These are phyloP conservation scores for Rhodotorula diobovata DNA, from an alignment of 768 basidiomycete genomes.

Conservation along the genomic window DNA sequence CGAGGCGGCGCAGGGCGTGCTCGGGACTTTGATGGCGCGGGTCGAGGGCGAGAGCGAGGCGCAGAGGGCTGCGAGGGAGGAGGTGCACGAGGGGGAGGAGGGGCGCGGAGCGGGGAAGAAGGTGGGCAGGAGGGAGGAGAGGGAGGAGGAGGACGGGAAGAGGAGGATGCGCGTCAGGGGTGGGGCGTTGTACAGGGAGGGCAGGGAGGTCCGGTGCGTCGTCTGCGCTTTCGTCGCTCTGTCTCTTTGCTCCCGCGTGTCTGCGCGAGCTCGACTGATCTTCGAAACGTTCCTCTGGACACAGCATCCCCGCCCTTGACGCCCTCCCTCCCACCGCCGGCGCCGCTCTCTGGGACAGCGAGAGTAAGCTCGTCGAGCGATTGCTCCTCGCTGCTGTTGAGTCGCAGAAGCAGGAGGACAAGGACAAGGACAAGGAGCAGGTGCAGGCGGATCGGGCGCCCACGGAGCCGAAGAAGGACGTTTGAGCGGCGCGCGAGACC, in stretches of 20 bases:
- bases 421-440: not conserved
- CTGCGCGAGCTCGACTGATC: not conserved
- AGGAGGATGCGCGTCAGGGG: constrained; percentile 15
- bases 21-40: constrained; percentile 20
- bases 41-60: constrained; percentile 1
- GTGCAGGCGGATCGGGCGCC: not conserved
- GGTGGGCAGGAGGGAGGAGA: not conserved
- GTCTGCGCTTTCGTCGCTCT: not conserved
- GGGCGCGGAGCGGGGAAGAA: not conserved
- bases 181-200: constrained; percentile 31
- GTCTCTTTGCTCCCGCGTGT: too few species aligned
- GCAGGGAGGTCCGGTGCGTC: constrained; percentile 22
- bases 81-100: constrained; percentile 1
- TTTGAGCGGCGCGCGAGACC: not conserved
- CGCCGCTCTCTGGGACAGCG: constrained; percentile 12
- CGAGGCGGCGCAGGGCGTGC: constrained; percentile 23
- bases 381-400: constrained; percentile 5
- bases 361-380: constrained; percentile 25
- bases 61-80: not conserved
- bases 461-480: constrained; percentile 2
- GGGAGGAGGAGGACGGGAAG: not conserved
- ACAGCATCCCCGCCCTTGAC: constrained; percentile 22
- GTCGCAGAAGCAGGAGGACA: not conserved
- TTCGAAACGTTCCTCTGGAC: too few species aligned
- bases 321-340: not conserved